Conservation (phyloP, 306 rosid species). For the Casuarina cunninghamiana region DNA sequence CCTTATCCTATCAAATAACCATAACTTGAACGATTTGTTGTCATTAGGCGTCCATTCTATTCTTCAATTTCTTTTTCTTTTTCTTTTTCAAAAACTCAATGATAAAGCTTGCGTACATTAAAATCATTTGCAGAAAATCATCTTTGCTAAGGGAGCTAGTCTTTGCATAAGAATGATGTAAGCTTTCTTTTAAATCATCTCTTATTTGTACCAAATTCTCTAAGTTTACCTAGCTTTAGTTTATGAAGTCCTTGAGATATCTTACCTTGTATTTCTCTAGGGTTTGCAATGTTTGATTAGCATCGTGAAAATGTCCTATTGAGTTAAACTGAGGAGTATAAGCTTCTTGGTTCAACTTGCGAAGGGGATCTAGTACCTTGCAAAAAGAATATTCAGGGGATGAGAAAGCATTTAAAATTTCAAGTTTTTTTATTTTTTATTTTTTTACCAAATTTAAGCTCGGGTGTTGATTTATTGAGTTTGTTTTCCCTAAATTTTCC, state of each 20-base stretch:
- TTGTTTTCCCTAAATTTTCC: no score
- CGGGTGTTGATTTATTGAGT: no score
- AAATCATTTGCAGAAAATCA: slow-evolving; percentile 24
- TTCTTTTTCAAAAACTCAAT: slow-evolving; percentile 18
- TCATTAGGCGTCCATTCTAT: neutral
- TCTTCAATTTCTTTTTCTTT: neutral
- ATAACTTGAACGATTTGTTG: neutral
- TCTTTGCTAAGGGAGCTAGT: neutral
- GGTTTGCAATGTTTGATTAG: neutral
- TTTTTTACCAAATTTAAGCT: no score
- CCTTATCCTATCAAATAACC: neutral
- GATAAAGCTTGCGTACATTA: slow-evolving; percentile 31
- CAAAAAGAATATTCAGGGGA: slow-evolving; percentile 19
- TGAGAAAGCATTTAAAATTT: no score
- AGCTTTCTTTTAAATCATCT: neutral
- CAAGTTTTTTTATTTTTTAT: neutral
- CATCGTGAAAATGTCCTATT: slow-evolving; percentile 35
- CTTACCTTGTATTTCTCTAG: slow-evolving; percentile 9
- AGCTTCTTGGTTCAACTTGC: slow-evolving; percentile 28
- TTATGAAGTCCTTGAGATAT: slow-evolving; percentile 12
- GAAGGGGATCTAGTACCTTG: slow-evolving; percentile 27
- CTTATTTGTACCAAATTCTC: neutral
- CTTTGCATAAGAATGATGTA: slow-evolving; percentile 29
- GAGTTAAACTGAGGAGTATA: slow-evolving; percentile 42
- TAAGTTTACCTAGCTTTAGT: neutral